Conservation (phyloP, 305 asterid species). For the Solanum hybrid region DNA sequence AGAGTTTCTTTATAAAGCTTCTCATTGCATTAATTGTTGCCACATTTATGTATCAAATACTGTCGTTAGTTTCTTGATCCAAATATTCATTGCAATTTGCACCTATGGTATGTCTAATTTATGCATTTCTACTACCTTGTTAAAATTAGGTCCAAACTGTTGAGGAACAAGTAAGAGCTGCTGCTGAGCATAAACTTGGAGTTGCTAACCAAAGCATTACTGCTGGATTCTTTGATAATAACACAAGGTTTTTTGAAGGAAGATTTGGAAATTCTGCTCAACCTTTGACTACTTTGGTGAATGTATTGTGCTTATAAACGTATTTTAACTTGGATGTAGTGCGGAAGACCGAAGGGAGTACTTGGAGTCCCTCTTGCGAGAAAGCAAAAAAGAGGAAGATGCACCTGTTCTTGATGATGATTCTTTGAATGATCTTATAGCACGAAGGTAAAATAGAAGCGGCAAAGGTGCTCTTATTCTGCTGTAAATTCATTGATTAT, state of each 20-base stretch:
- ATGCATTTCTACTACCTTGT: conserved; percentile 11
- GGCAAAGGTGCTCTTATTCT: not conserved
- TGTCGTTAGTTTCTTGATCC: not conserved
- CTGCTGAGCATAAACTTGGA: conserved; percentile 99
- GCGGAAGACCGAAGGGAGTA: conserved; percentile 99
- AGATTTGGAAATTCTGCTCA: conserved; percentile 6
- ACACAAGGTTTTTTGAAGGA: conserved; percentile 60
- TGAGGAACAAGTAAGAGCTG: conserved; percentile 99
- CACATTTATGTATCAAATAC: not conserved
- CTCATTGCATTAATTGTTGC: not conserved
- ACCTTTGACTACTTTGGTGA: not conserved
- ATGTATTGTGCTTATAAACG: conserved; percentile 12
- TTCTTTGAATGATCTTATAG: conserved; percentile 86
- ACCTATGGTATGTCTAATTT: not conserved
- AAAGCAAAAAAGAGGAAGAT: conserved; percentile 93
- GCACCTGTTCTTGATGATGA: conserved; percentile 96
- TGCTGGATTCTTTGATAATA: conserved; percentile 98
- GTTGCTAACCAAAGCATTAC: conserved; percentile 99
- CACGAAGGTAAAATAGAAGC: conserved; percentile 58
- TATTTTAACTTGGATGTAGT: conserved; percentile 33
- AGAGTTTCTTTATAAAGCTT: not conserved
- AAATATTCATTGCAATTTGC: not conserved
- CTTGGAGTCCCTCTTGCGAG: conserved; percentile 96
- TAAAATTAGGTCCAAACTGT: conserved; percentile 79
- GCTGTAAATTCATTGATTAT: conserved; percentile 3